Base-by-base conservation (phyloP, 306 rosid genomes). In the Casuarina cunninghamiana region DNA sequence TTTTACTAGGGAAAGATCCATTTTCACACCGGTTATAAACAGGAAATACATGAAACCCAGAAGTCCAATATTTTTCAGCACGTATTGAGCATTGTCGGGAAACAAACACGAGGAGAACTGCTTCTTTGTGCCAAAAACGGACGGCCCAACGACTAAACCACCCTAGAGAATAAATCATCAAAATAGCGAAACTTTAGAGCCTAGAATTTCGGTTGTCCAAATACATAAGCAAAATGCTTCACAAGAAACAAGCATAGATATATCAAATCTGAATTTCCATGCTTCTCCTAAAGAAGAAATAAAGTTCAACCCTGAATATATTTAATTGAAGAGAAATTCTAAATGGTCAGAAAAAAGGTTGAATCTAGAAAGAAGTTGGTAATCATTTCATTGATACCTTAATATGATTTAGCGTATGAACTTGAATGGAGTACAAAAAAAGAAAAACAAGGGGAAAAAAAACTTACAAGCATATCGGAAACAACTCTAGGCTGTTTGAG, bases 141-240 rank as follows among this genome's bases (percentile, higher is more conserved):
- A 82, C n/a, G 98, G 97, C 48, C 97, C 98, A 54, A 94, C 2
- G 44, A 94, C 66, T 2, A 92, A 85, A 11, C 97, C 98, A 19
- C 91, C 97, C 98, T 94, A 26, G 32, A 26, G 1, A 26, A 26
- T 26, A 55, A 83, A 72, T 26, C 68, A 80, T 70, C 12, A 67
- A 75, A 65, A 61, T 11, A 5, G 41, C 44, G 5, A 26, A 35
- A 61, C 74, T 49, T 10, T 3, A 74, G 58, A 21, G 63, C 13
- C 13, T 5, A 16, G 8, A 26, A 26, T 26, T 26, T 26, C 32
- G 32, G 32, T 26, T 26, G 32, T 26, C 32, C 32, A 26, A 26
- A 26, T 26, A 26, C 32, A 1, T 26, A 26, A 26, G 32, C 32
- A 26, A 26, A 26, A 26, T 26, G 32, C 32, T 0, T 26, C 32